Conservation (phyloP, 345 rosid genomes). For the Aurinia saxatilis region DNA sequence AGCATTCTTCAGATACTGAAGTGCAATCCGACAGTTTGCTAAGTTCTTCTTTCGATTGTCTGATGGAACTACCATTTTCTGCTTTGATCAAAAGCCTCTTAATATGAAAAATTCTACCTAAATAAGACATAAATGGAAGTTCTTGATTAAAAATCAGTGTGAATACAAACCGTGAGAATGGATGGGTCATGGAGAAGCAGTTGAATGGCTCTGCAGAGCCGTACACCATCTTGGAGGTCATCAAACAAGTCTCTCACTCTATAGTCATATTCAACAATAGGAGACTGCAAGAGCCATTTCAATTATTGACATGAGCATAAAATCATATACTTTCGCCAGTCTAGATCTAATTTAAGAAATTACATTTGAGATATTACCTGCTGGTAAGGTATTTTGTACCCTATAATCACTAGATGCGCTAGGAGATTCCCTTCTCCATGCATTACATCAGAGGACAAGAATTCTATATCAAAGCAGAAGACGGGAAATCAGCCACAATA, state of each 20-base stretch:
- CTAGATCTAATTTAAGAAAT: no score
- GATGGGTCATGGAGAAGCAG: constrained; percentile 75
- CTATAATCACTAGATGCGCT: constrained; percentile 72
- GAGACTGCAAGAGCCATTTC: constrained; percentile 40
- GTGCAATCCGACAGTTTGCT: constrained; percentile 59
- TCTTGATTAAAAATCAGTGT: neutral
- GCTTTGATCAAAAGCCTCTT: constrained; percentile 22
- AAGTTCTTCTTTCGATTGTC: constrained; percentile 60
- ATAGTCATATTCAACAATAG: constrained; percentile 68
- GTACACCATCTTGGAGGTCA: constrained; percentile 90
- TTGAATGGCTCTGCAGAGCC: constrained; percentile 80
- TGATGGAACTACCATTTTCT: constrained; percentile 77
- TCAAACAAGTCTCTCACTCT: constrained; percentile 55
- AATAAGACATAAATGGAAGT: neutral
- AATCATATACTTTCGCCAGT: neutral
- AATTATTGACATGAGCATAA: neutral
- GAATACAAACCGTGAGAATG: constrained; percentile 58
- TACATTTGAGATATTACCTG: constrained; percentile 45
- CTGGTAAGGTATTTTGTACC: constrained; percentile 71
- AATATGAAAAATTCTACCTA: neutral
- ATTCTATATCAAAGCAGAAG: constrained; percentile 44
- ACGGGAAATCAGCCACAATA: constrained; percentile 27
- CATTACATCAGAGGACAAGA: constrained; percentile 81
- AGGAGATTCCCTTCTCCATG: constrained; percentile 93
- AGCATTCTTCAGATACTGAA: constrained; percentile 58